A percentile compares a stretch with the other conserved stretches of the same genome.
These are phyloP conservation scores for Penicillium sp. DNA, from an alignment of 2,329 filamentous ascomycete genomes.

Conservation along the genomic window DNA sequence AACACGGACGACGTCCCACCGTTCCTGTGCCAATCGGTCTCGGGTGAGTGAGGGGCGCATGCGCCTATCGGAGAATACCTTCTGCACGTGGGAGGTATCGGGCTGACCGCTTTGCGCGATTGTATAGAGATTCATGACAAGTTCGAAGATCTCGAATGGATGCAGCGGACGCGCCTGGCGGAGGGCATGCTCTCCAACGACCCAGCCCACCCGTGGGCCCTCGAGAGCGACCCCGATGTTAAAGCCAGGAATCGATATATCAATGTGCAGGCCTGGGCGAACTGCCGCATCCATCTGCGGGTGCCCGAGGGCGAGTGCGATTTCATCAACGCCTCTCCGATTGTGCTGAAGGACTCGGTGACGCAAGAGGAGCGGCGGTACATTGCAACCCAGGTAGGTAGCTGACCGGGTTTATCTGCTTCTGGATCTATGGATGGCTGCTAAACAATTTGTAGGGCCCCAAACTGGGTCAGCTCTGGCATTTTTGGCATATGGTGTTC, in stretches of 20 bases:
- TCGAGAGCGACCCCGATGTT: constrained; percentile 57
- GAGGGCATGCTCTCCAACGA: constrained; percentile 47
- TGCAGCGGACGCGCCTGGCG: constrained; percentile 55
- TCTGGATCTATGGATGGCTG: background rate
- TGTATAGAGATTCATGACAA: constrained; percentile 56
- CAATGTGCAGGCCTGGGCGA: constrained; percentile 86
- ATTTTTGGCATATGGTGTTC: constrained; percentile 95
- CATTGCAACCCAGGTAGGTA: constrained; percentile 76
- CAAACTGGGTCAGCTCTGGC: constrained; percentile 68
- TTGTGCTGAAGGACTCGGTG: constrained; percentile 54
- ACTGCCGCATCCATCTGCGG: constrained; percentile 76
- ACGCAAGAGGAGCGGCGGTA: constrained; percentile 57
- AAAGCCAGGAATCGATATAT: constrained; percentile 74
- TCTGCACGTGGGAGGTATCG: constrained; percentile 16
- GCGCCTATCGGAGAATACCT: constrained; percentile 17
- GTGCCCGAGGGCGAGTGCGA: constrained; percentile 71
- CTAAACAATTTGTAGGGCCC: constrained; percentile 58
- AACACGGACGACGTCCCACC: constrained; percentile 36
- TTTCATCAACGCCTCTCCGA: constrained; percentile 80
- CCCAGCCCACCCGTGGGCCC: constrained; percentile 55
- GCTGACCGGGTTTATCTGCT: background rate
- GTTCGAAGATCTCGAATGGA: constrained; percentile 61
- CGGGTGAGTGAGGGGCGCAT: constrained; percentile 35
- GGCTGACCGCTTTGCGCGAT: constrained; percentile 13
- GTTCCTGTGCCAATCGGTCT: constrained; percentile 39